Base-by-base conservation (phyloP, 164 flowering plant species). In the Berberis vulgaris region DNA sequence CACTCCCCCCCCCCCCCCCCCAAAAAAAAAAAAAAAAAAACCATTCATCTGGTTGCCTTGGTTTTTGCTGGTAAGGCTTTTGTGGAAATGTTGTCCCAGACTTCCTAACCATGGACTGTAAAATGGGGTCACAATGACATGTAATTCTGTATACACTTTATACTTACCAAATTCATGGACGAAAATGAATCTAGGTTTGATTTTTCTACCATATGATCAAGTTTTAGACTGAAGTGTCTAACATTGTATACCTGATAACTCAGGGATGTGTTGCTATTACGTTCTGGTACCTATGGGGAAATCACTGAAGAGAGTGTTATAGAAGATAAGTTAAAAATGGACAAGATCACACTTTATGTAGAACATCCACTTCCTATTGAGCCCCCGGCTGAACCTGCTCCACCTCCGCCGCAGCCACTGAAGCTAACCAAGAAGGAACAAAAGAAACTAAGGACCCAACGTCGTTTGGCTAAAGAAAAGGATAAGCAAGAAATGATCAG, bases 301-400 rank as follows among this genome's bases (percentile, higher is more conserved):
- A 45, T 79, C 1, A 64, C 7, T 44, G 82, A 79, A 56, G 83
- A 73, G 45, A 57, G n/a, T 10, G 57, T 73, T 12, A 57, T 64
- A 6, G 79, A 80, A 53, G 83, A 76, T 40, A 76, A 74, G 56
- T 60, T 92, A 59, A 89, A 85, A 72, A 79, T 72, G 76, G 96
- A 89, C 4, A 92, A 89, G 64, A 80, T 92, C 59, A 89, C 88
- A 7, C 78, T 87, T 7, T 94, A 91, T 66, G 81, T 89, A 10
- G 97, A 94, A 60, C 99, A 94, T 61, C 99, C 99, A 58, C 88
- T 80, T 52, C 99, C 99, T 4, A 91, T 94, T 60, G 99, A 91
- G 68, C 97, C 99, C 38, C 99, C 97, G 50, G 94, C 90, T 49
- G 99, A 94, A 67, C 84, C 95, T 62, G 86, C 96, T 44, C 96